phyloP scores from a whole-genome alignment of 2,329 filamentous ascomycete species.

The Aspergillus awamori region DNA sequence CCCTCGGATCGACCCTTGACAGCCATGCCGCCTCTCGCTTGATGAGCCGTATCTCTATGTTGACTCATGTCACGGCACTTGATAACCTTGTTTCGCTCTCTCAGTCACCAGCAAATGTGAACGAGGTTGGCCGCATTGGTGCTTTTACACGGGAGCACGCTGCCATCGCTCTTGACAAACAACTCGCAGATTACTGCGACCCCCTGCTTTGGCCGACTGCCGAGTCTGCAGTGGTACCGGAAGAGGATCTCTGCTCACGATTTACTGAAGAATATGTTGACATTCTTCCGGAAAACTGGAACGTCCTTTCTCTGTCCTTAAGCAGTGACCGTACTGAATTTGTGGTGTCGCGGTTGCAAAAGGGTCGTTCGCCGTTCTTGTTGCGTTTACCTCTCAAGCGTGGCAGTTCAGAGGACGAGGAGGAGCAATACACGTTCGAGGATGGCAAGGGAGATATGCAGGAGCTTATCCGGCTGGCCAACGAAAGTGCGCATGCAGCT shows the following conservation, averaged over 20 bases:
- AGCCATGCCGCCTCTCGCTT: constrained; percentile 42
- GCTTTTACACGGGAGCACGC: constrained; percentile 45
- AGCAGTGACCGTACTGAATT: constrained; percentile 83
- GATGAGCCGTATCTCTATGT: constrained; percentile 46
- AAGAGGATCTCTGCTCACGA: constrained; percentile 53
- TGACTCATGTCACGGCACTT: constrained; percentile 45
- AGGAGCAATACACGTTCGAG: constrained; percentile 78
- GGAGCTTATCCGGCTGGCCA: constrained; percentile 80
- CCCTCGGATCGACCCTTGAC: constrained; percentile 44
- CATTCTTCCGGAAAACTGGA: constrained; percentile 81
- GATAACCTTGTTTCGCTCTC: constrained; percentile 30
- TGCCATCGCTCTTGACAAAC: constrained; percentile 50
- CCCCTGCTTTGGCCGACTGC: constrained; percentile 54
- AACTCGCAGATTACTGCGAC: constrained; percentile 47
- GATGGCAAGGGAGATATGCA: constrained; percentile 77
- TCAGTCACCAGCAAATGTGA: constrained; percentile 41
- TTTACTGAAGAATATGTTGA: constrained; percentile 84
- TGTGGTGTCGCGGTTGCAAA: constrained; percentile 81
- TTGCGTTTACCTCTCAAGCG: constrained; percentile 82
- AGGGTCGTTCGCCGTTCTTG: constrained; percentile 77
- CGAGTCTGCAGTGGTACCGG: constrained; percentile 20
- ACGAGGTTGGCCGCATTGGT: constrained; percentile 46
- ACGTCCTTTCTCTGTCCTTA: constrained; percentile 79
- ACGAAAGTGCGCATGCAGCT: constrained; percentile 76
- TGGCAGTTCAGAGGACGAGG: constrained; percentile 76